These are phyloP conservation scores for Flaveria trinervia DNA, from an alignment of 129 eudicot genomes.

Conservation along the genomic window DNA sequence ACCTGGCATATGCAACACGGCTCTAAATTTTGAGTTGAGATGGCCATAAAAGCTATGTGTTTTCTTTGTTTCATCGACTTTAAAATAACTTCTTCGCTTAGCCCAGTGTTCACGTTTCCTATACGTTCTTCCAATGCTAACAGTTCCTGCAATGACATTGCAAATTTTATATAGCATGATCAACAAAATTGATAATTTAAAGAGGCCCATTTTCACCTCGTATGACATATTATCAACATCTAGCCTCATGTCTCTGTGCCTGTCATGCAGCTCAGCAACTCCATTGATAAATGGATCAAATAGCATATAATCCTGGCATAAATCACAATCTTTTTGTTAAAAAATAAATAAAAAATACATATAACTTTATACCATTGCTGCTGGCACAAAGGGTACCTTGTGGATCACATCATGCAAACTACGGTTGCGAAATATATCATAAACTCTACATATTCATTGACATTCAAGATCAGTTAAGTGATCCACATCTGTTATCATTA, in stretches of 20 bases:
- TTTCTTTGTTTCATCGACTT: conserved; percentile 54
- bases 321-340: background rate
- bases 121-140: conserved; percentile 81
- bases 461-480: background rate
- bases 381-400: conserved; percentile 13
- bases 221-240: conserved; percentile 91
- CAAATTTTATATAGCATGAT: background rate
- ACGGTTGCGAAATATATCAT: background rate
- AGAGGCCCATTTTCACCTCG: conserved; percentile 49
- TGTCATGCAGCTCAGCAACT: conserved; percentile 68
- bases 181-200: background rate
- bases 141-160: conserved; percentile 54
- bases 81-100: conserved; percentile 58
- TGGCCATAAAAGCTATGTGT: conserved; percentile 37
- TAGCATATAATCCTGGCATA: conserved; percentile 65
- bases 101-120: conserved; percentile 72
- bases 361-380: background rate
- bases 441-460: background rate
- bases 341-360: background rate
- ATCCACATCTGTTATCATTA: background rate
- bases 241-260: conserved; percentile 86
- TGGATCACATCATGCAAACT: conserved; percentile 9
- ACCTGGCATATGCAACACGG: conserved; percentile 79
- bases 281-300: conserved; percentile 67
- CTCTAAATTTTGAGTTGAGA: conserved; percentile 40